Percentiles rank a stretch among this genome's conserved stretches.
Conservation (phyloP, 2,329 filamentous ascomycete species). For the Pseudonectria foliicola region DNA sequence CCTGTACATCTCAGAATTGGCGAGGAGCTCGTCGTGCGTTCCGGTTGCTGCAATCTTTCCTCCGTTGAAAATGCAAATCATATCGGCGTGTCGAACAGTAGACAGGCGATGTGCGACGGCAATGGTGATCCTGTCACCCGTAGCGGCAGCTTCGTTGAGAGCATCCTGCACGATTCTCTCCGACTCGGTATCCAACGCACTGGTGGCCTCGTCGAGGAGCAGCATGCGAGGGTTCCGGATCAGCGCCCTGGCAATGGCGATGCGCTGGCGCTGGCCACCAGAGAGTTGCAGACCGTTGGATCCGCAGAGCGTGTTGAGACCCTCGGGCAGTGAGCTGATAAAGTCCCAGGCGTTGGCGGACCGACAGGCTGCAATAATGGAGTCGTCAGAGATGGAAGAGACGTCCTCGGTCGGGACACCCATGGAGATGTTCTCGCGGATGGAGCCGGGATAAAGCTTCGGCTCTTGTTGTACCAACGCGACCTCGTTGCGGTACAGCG, state of each 20-base stretch:
- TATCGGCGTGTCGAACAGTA: constrained; percentile 71
- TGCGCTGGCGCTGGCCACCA: constrained; percentile 60
- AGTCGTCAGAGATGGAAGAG: constrained; percentile 15
- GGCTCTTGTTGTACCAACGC: constrained; percentile 54
- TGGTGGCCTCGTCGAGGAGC: constrained; percentile 20
- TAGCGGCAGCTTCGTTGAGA: constrained; percentile 64
- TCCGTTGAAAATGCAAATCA: constrained; percentile 55
- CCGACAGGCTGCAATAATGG: constrained; percentile 38
- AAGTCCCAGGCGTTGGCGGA: constrained; percentile 46
- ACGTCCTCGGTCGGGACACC: constrained; percentile 7
- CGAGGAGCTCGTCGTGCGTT: constrained; percentile 48
- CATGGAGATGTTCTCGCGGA: constrained; percentile 70
- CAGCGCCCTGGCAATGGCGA: constrained; percentile 62
- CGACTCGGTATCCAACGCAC: constrained; percentile 21
- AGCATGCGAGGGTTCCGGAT: constrained; percentile 19
- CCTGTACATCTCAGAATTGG: constrained; percentile 37
- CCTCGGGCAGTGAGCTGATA: constrained; percentile 29
- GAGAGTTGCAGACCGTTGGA: constrained; percentile 59
- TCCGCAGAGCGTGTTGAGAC: constrained; percentile 54
- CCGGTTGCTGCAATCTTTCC: constrained; percentile 51
- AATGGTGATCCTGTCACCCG: constrained; percentile 42
- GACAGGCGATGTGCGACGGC: constrained; percentile 83
- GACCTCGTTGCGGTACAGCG: constrained; percentile 44
- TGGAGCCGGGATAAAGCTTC: constrained; percentile 68
- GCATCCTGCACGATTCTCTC: constrained; percentile 62